phyloP scores from a whole-genome alignment of 2,329 filamentous ascomycete genomes.

The Colletotrichum cuscutae region DNA sequence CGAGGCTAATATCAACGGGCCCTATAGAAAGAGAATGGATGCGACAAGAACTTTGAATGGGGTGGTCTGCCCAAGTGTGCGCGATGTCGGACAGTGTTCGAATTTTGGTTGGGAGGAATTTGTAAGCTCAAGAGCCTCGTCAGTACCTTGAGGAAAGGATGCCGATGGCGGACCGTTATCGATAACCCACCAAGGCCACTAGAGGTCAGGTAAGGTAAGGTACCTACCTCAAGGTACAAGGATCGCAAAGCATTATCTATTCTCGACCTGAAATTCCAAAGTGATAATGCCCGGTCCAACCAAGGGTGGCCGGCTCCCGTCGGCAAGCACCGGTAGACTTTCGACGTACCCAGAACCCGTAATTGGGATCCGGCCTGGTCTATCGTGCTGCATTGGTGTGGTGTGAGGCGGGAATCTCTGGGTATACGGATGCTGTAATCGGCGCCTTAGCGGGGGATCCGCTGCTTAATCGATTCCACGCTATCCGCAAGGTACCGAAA shows the following conservation, averaged over 20 bases:
- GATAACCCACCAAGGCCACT: neutral
- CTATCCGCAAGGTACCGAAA: neutral
- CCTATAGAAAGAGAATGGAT: neutral
- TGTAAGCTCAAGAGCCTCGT: neutral
- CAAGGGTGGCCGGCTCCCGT: neutral
- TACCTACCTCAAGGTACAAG: neutral
- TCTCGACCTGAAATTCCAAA: neutral
- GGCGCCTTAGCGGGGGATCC: neutral
- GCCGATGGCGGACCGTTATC: slow-evolving; percentile 2
- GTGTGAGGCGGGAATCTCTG: neutral
- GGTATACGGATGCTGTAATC: neutral
- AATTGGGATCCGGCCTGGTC: neutral
- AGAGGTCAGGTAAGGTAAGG: neutral
- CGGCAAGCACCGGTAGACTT: neutral
- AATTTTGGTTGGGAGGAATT: neutral
- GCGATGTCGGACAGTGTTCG: neutral
- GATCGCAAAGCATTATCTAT: neutral
- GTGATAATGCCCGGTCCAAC: neutral
- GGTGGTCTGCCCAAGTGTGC: neutral
- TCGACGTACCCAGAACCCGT: neutral
- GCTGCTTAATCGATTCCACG: slow-evolving; percentile 5
- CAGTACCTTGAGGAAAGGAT: neutral
- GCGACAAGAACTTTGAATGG: neutral
- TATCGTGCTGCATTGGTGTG: neutral
- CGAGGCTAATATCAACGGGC: neutral